These are phyloP conservation scores for Polyplosphaeria fusca DNA, from an alignment of 495 filamentous ascomycete species.

Conservation along the genomic window DNA sequence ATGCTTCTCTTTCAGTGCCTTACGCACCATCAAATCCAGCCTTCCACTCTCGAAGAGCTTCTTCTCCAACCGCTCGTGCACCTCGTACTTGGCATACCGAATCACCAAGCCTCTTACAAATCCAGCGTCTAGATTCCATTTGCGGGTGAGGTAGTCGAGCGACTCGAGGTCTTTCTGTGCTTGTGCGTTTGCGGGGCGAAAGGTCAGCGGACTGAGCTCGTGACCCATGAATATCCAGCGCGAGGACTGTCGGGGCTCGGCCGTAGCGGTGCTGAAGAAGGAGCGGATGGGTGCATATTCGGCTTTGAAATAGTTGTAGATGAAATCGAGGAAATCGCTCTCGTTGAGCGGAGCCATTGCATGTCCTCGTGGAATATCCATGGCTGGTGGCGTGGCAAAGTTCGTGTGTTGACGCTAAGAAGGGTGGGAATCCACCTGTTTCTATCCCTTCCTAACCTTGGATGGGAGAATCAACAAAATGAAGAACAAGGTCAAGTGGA, in stretches of 20 bases:
- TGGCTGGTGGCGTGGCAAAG: slow-evolving; percentile 4
- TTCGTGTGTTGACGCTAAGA: background rate
- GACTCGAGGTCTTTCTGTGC: slow-evolving; percentile 33
- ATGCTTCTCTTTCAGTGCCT: slow-evolving; percentile 34
- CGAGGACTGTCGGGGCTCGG: slow-evolving; percentile 18
- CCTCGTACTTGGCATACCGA: slow-evolving; percentile 29
- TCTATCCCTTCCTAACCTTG: background rate
- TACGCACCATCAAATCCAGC: slow-evolving; percentile 32
- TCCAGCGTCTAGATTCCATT: slow-evolving; percentile 20
- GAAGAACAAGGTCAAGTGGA: background rate
- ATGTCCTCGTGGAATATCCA: slow-evolving; percentile 30
- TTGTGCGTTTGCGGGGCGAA: slow-evolving; percentile 31
- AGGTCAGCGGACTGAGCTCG: slow-evolving; percentile 21
- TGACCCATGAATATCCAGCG: slow-evolving; percentile 29
- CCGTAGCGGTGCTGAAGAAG: slow-evolving; percentile 27
- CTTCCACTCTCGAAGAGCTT: slow-evolving; percentile 28
- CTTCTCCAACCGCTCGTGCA: slow-evolving; percentile 33
- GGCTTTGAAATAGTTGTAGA: slow-evolving; percentile 32
- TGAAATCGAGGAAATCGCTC: slow-evolving; percentile 27
- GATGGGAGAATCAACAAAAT: background rate
- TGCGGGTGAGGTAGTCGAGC: slow-evolving; percentile 24
- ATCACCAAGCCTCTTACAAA: slow-evolving; percentile 29
- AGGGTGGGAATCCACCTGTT: background rate
- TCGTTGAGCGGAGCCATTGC: slow-evolving; percentile 29
- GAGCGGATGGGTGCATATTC: slow-evolving; percentile 33